Evolutionary conservation across 495 filamentous ascomycete species (phyloP), one percentile per base, ranked within the genome.

Genomic region (Aspergillus mulundensis): DNA sequence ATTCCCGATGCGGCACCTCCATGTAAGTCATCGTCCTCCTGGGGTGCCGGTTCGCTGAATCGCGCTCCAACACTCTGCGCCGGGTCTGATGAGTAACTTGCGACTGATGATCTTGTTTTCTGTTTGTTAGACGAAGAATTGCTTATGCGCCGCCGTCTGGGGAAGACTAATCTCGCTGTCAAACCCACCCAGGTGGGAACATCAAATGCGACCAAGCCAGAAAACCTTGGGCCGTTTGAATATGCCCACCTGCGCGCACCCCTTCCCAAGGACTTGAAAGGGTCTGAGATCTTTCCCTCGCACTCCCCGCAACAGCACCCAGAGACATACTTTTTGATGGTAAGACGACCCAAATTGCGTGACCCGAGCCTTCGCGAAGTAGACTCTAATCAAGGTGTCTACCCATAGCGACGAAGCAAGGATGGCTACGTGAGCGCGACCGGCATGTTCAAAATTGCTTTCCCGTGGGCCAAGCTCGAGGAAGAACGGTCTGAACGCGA

Each of bases 381-480:
- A 18, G 18, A 40, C 19, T 25, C 34, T 50, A 40, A 50, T 11
- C 5, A 8, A n/a, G 48, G 1, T 10, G 23, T 23, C 18, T 38
- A n/a, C 1, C 38, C 5, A 65, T 63, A 87, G 84, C 85, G 95
- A 68, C 89, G 94, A 56, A 96, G 91, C 75, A 86, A 85, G 67
- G 94, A 98, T 74, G 95, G 95, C 38, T 97, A 79, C 66, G 84
- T 98, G 38, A 96, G 91, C 63, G 91, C 94, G 6, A 97, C 94
- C 50, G 94, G 95, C 67, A 97, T 98, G 95, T 98, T 97, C 80
- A 98, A 97, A 75, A 95, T 95, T 53, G 90, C 93, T 6, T 98
- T 97, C 69, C 94, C 94, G 3, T 97, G 91, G 80, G 91, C 94
- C 14, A 86, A 87, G 55, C 72, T 81, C 28, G 82, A 84, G 7